These are phyloP conservation scores for Leccinellum albellum DNA, from an alignment of 768 basidiomycete species.

Conservation along the genomic window DNA sequence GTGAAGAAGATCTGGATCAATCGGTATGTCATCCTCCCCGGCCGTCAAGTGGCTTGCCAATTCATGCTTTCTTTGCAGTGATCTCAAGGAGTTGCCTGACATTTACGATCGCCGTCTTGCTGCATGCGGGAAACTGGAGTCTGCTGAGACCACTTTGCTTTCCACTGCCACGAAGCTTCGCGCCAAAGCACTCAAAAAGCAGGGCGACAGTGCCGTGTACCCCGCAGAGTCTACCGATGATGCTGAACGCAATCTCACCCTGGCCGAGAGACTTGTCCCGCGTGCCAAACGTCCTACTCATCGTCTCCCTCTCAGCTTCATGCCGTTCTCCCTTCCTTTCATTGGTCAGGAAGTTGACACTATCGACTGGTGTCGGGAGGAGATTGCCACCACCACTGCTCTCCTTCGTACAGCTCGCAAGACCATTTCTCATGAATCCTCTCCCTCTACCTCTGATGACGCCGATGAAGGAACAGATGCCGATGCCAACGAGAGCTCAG, in stretches of 20 bases:
- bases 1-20: slow-evolving; percentile 92
- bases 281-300: slow-evolving; percentile 73
- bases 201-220: slow-evolving; percentile 23
- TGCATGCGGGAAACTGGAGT: slow-evolving; percentile 79
- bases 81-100: slow-evolving; percentile 84
- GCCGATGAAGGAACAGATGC: slow-evolving; percentile 9
- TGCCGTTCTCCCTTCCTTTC: slow-evolving; percentile 58
- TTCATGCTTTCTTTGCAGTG: slow-evolving; percentile 34
- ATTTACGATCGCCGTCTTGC: slow-evolving; percentile 71
- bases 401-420: slow-evolving; percentile 51
- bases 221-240: slow-evolving; percentile 21
- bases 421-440: slow-evolving; percentile 17
- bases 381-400: slow-evolving; percentile 57
- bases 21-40: slow-evolving; percentile 40
- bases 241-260: slow-evolving; percentile 28
- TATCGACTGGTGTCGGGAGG: slow-evolving; percentile 82
- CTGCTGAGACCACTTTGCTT: slow-evolving; percentile 76
- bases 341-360: slow-evolving; percentile 88
- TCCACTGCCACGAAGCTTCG: slow-evolving; percentile 73
- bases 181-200: slow-evolving; percentile 49
- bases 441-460: slow-evolving; percentile 23
- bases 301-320: slow-evolving; percentile 52
- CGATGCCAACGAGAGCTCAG: slow-evolving; percentile 6
- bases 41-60: neutral
- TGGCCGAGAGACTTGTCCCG: slow-evolving; percentile 60